Evolutionary conservation across 2,329 filamentous ascomycete genomes (phyloP).

Genomic region (Hypoxylon sp.): DNA sequence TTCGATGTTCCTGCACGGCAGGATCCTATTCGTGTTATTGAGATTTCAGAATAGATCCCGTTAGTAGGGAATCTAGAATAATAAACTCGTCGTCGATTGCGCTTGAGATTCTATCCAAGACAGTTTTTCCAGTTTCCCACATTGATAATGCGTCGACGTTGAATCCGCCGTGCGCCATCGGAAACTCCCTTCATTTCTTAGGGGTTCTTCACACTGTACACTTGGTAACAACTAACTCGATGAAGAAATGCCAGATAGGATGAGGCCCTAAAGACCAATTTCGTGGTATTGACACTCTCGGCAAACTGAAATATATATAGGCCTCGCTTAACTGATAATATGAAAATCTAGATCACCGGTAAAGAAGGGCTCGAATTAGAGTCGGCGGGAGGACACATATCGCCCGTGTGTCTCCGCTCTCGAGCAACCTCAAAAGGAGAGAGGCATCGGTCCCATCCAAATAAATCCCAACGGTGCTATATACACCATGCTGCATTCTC

Average conservation of each 20-base stretch:
- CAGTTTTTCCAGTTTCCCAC: too few species aligned
- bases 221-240: background rate
- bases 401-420: background rate
- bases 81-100: slow-evolving; percentile 6
- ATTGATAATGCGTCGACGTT: background rate
- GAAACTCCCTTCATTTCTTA: background rate
- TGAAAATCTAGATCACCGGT: slow-evolving; percentile 5
- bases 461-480: background rate
- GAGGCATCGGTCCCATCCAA: background rate
- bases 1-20: background rate
- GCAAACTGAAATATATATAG: slow-evolving; percentile 20
- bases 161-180: background rate
- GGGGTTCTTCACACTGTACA: too few species aligned
- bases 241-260: background rate
- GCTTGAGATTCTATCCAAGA: background rate
- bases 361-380: slow-evolving; percentile 17
- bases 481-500: slow-evolving; percentile 10
- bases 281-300: slow-evolving; percentile 15
- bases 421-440: background rate
- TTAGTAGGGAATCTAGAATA: background rate
- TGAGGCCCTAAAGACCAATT: background rate
- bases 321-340: background rate
- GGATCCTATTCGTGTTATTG: background rate
- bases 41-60: slow-evolving; percentile 15
- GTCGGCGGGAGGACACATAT: background rate